phyloP scores from a whole-genome alignment of 2,329 filamentous ascomycete genomes.

The Chaetomium globosum region DNA sequence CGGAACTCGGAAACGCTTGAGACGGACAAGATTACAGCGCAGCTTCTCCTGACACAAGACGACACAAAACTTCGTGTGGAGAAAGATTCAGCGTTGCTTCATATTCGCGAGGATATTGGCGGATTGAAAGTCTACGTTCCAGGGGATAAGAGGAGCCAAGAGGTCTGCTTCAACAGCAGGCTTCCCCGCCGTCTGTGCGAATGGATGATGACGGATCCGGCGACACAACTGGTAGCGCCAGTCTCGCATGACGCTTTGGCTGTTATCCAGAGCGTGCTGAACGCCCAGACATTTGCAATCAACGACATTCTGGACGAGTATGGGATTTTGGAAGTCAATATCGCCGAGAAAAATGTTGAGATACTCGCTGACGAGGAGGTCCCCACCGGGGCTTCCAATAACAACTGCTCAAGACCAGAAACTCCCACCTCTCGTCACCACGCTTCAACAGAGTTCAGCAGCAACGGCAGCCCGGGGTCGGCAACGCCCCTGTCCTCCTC shows the following conservation, averaged over 20 bases:
- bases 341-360: constrained; percentile 8
- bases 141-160: constrained; percentile 15
- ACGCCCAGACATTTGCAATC: constrained; percentile 11
- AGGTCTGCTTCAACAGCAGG: constrained; percentile 37
- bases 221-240: constrained; percentile 21
- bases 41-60: constrained; percentile 13
- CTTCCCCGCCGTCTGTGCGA: constrained; percentile 36
- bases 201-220: constrained; percentile 44
- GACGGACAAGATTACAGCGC: constrained; percentile 7
- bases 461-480: not conserved
- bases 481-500: not conserved
- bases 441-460: not conserved
- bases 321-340: constrained; percentile 13
- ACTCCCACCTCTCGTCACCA: not conserved
- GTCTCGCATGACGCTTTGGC: constrained; percentile 8
- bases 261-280: constrained; percentile 19
- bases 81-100: constrained; percentile 10
- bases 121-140: constrained; percentile 15
- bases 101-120: constrained; percentile 2
- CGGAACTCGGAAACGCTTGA: constrained; percentile 8
- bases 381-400: not conserved
- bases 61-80: not conserved
- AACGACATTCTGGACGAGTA: constrained; percentile 17
- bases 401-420: not conserved
- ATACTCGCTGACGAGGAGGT: not conserved